Percentiles rank a stretch among this genome's conserved stretches.
Evolutionary conservation across 2,329 filamentous ascomycete species (phyloP).

Genomic region (Hymenoscyphus occultus): DNA sequence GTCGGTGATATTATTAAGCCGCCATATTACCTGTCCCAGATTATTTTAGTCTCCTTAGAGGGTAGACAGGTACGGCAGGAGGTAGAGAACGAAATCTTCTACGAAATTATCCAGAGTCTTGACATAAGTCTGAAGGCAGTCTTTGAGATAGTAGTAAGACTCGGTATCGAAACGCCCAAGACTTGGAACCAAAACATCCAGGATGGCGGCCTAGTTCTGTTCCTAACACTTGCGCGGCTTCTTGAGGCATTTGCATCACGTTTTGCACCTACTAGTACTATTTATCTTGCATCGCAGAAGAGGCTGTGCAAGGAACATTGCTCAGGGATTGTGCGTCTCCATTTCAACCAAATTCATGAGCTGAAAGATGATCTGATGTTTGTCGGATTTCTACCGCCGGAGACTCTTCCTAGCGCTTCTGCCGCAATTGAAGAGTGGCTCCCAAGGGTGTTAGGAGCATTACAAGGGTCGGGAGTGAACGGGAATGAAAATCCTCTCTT

Average conservation of each 20-base stretch:
- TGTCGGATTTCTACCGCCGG: background rate
- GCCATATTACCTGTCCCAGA: too few relatives aligned
- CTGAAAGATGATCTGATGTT: background rate
- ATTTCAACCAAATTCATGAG: conserved; percentile 1
- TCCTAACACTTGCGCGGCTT: background rate
- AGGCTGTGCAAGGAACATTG: background rate
- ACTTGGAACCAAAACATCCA: background rate
- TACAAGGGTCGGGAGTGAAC: background rate
- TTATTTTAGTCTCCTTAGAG: too few relatives aligned
- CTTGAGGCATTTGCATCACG: background rate
- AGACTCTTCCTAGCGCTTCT: conserved; percentile 1
- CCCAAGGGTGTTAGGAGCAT: background rate
- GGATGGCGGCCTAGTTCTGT: background rate
- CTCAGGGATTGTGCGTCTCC: background rate
- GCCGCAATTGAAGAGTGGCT: conserved; percentile 2
- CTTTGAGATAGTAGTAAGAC: background rate
- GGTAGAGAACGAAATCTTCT: background rate
- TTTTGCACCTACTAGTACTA: background rate
- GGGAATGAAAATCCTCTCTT: background rate
- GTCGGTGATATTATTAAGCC: too few relatives aligned
- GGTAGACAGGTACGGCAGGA: too few relatives aligned
- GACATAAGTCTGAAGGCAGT: background rate
- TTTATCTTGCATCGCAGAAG: background rate
- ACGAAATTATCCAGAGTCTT: background rate
- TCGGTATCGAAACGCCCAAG: background rate